These are phyloP conservation scores for Blumeria hordei DNA, from an alignment of 2,329 filamentous ascomycete species.

Conservation along the genomic window DNA sequence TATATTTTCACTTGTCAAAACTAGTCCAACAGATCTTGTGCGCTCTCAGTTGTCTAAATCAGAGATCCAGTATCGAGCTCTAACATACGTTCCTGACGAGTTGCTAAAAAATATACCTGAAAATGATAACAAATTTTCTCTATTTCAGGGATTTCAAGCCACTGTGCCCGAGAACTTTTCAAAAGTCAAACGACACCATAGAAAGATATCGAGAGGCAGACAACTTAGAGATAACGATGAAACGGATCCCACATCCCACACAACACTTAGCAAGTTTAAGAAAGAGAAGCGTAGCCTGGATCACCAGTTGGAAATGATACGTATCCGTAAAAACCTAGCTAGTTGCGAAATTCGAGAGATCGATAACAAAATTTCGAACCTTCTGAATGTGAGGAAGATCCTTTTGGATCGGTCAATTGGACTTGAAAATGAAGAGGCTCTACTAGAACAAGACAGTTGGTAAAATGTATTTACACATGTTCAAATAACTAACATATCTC, in stretches of 20 bases:
- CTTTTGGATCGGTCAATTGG: slow-evolving; percentile 67
- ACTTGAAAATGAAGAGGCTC: slow-evolving; percentile 71
- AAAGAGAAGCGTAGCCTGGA: slow-evolving; percentile 58
- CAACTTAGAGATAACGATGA: slow-evolving; percentile 45
- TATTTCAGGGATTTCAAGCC: slow-evolving; percentile 93
- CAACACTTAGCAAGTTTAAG: slow-evolving; percentile 48
- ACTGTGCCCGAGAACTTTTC: slow-evolving; percentile 52
- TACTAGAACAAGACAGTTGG: slow-evolving; percentile 72
- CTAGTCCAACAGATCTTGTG: slow-evolving; percentile 80
- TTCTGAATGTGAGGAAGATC: slow-evolving; percentile 79
- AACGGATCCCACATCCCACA: slow-evolving; percentile 26
- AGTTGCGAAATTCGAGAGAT: slow-evolving; percentile 90
- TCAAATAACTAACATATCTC: slow-evolving; percentile 4
- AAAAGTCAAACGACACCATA: slow-evolving; percentile 42
- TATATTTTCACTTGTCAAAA: slow-evolving; percentile 76
- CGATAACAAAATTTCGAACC: slow-evolving; percentile 84
- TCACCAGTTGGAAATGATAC: slow-evolving; percentile 75
- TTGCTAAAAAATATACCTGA: slow-evolving; percentile 76
- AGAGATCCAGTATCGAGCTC: slow-evolving; percentile 83
- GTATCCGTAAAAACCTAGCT: slow-evolving; percentile 90
- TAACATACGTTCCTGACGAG: slow-evolving; percentile 75
- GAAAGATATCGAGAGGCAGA: slow-evolving; percentile 48
- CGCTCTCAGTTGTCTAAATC: slow-evolving; percentile 71
- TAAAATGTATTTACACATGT: slow-evolving; percentile 5
- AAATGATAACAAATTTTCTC: slow-evolving; percentile 60